phyloP scores from a whole-genome alignment of 2,329 filamentous ascomycete genomes.

The Botrytis paeoniae region DNA sequence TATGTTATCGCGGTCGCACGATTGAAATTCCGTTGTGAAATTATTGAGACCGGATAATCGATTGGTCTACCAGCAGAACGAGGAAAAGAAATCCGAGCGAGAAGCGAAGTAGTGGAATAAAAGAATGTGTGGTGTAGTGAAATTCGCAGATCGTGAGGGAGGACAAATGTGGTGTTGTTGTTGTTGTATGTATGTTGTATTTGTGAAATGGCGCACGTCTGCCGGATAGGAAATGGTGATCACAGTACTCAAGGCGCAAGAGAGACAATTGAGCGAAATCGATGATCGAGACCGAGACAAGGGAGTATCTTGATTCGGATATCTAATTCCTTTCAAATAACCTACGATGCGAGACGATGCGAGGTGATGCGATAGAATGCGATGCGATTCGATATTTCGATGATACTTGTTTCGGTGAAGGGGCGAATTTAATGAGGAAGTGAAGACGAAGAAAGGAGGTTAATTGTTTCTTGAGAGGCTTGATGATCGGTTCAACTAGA shows the following conservation, averaged over 20 bases:
- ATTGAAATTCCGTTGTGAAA: not conserved
- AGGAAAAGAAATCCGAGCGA: not conserved
- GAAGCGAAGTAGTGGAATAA: not conserved
- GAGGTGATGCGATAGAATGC: not conserved
- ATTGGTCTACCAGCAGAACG: not conserved
- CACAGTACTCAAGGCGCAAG: conserved; percentile 2
- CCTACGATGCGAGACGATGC: no score
- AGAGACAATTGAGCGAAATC: not conserved
- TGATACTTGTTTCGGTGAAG: not conserved
- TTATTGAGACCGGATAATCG: not conserved
- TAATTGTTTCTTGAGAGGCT: not conserved
- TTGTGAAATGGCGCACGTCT: conserved; percentile 15
- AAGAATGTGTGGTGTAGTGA: conserved; percentile 10
- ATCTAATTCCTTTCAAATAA: not conserved
- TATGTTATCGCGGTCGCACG: not conserved
- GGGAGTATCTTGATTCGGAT: not conserved
- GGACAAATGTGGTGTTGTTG: not conserved
- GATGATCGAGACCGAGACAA: not conserved
- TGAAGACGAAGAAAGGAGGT: not conserved
- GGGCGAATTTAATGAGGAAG: not conserved
- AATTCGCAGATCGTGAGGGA: not conserved
- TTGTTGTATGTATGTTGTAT: not conserved
- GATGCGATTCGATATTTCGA: not conserved
- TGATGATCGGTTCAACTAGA: not conserved
- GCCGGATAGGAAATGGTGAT: conserved; percentile 1